phyloP scores from a whole-genome alignment of 305 asterid genomes.

The Coffea humblotiana region DNA sequence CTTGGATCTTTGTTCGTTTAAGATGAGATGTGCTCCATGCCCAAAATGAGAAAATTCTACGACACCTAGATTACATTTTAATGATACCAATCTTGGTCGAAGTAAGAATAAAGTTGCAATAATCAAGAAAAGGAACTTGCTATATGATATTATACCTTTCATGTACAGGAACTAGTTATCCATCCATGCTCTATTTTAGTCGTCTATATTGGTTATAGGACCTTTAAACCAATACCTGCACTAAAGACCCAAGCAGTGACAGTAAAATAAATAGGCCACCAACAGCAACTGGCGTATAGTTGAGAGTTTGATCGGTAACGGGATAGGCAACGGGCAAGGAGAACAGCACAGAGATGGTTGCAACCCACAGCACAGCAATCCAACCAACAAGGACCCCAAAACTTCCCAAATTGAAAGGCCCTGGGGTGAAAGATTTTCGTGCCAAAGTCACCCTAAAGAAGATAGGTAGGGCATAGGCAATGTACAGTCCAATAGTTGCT shows the following conservation, averaged over 20 bases:
- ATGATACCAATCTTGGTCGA: not conserved
- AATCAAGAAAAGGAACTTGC: not conserved
- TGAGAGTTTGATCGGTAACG: slow-evolving; percentile 65
- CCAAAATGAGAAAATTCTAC: not conserved
- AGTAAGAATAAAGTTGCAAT: not conserved
- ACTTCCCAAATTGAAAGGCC: slow-evolving; percentile 83
- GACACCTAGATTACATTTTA: not conserved
- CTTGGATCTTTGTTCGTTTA: not conserved
- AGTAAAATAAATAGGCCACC: slow-evolving; percentile 64
- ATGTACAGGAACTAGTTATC: not conserved
- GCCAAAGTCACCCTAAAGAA: slow-evolving; percentile 84
- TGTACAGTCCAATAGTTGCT: slow-evolving; percentile 91
- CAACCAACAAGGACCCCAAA: slow-evolving; percentile 74
- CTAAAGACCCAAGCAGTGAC: slow-evolving; percentile 65
- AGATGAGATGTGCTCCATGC: not conserved
- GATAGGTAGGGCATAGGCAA: slow-evolving; percentile 90
- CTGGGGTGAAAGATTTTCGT: slow-evolving; percentile 65
- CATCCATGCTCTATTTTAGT: not conserved
- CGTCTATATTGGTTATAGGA: slow-evolving; percentile 63
- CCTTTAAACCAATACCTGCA: slow-evolving; percentile 95
- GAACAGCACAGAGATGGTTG: slow-evolving; percentile 76
- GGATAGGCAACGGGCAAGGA: slow-evolving; percentile 91
- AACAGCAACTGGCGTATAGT: slow-evolving; percentile 94
- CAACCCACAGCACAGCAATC: slow-evolving; percentile 82
- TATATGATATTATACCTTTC: not conserved